Evolutionary conservation across 371 early-diverging fungal species (phyloP), one percentile per base, ranked within the genome.

Genomic region (Thermomucor indicae-seudaticae): DNA sequence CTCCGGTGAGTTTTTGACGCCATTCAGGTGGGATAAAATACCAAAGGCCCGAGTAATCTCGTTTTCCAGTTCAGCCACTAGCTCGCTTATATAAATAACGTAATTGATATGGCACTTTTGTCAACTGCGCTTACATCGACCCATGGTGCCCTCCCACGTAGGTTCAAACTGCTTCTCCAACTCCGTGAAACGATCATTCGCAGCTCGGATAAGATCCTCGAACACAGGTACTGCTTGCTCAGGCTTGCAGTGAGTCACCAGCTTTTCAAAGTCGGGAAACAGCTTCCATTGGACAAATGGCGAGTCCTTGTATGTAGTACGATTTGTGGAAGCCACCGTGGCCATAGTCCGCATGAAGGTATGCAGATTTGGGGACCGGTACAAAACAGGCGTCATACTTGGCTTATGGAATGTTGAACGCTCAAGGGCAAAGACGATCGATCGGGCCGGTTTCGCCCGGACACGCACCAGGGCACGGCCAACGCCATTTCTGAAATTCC

Each of bases 91-190:
- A 43, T 28, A 42, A 8, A 38, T 29, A n/a, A 30, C 20, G 27
- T 31, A 38, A 50, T 14, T 7, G 28, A n/a, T 28, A 22, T 24
- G 16, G 23, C 31, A 8, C 28, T 39, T 25, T 27, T 38, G 29
- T 23, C 41, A 23, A 27, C 7, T 28, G 17, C 7, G 12, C 22
- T 55, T 70, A 76, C 80, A 68, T 58, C 65, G 54, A 16, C 80
- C 81, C 63, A 84, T 75, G 1, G 83, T 75, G 16, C 83, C 80
- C 29, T 79, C 82, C 73, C 75, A 85, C 0, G 79, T 80, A 1
- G 85, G 83, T n/a, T 66, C 59, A 47, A 85, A 78, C 6, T 60
- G 50, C 20, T 64, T 64, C 31, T 81, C 81, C 8, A 80, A 58
- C 27, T 70, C 57, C 25, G 57, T 34, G 50, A 85, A 85, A 28